phyloP scores from a whole-genome alignment of 2,329 filamentous ascomycete genomes.

The Fusarium chuoi region DNA sequence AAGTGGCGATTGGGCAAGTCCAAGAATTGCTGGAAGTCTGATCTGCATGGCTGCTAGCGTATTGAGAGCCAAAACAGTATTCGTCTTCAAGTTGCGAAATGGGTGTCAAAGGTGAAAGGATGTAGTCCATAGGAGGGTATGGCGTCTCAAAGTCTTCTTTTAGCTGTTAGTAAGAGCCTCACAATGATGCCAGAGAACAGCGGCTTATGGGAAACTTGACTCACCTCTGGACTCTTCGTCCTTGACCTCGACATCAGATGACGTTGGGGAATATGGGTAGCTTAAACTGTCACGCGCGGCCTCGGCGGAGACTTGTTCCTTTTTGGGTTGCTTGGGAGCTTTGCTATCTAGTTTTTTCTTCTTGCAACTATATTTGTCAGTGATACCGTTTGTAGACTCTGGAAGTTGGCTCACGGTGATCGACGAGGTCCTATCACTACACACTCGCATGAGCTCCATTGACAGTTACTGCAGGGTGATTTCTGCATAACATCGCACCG shows the following conservation, averaged over 20 bases:
- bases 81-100: neutral
- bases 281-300: neutral
- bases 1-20: neutral
- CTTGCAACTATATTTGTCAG: neutral
- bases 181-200: neutral
- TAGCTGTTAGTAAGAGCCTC: neutral
- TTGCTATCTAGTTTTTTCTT: neutral
- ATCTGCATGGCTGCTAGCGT: too few species aligned
- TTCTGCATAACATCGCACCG: conserved; percentile 10
- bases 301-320: neutral
- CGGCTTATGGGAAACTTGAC: neutral
- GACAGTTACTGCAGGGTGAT: conserved; percentile 12
- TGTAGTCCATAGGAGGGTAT: neutral
- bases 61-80: neutral
- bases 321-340: too few species aligned
- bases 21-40: neutral
- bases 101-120: neutral
- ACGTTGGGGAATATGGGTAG: neutral
- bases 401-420: neutral
- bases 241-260: neutral
- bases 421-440: neutral
- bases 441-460: conserved; percentile 4
- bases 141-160: neutral
- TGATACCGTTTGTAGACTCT: too few species aligned
- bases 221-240: neutral